phyloP scores from a whole-genome alignment of 352 stramenopile species.

The Phytopythium cucurbitacearum region DNA sequence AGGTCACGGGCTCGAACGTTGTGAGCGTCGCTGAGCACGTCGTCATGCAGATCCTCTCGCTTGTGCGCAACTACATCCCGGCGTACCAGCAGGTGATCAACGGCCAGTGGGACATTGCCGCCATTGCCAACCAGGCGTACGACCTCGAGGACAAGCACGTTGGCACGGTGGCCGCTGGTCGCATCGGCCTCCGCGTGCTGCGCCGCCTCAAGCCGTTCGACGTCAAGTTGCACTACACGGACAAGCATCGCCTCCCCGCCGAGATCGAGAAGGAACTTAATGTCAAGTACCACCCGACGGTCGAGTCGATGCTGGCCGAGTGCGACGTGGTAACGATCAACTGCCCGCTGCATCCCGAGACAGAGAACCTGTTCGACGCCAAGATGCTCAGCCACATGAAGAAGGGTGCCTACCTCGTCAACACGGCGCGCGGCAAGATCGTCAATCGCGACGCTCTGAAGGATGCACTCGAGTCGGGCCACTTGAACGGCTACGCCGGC shows the following conservation, averaged over 20 bases:
- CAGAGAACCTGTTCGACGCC: slow-evolving; percentile 61
- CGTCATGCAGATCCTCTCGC: slow-evolving; percentile 40
- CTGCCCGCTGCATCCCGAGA: slow-evolving; percentile 62
- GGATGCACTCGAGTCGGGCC: slow-evolving; percentile 20
- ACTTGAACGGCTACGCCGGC: slow-evolving; percentile 18
- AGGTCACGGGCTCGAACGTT: slow-evolving; percentile 40
- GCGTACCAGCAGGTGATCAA: slow-evolving; percentile 34
- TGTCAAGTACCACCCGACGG: slow-evolving; percentile 23
- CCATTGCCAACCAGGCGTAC: slow-evolving; percentile 25
- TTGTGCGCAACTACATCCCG: slow-evolving; percentile 47
- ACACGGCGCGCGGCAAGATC: slow-evolving; percentile 79
- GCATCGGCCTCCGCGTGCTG: slow-evolving; percentile 34
- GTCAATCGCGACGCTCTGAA: slow-evolving; percentile 57
- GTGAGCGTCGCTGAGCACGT: slow-evolving; percentile 42
- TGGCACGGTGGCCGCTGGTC: slow-evolving; percentile 29
- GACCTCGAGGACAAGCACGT: slow-evolving; percentile 43
- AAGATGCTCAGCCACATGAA: slow-evolving; percentile 63
- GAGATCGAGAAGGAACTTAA: slow-evolving; percentile 43
- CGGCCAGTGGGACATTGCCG: slow-evolving; percentile 38
- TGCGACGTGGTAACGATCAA: slow-evolving; percentile 80
- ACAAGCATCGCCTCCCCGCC: slow-evolving; percentile 30
- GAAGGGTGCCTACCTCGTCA: slow-evolving; percentile 66
- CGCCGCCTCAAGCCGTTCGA: slow-evolving; percentile 37
- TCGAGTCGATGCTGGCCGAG: slow-evolving; percentile 37
- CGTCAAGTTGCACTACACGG: slow-evolving; percentile 44